Conservation (phyloP, 306 rosid species). For the Prunus persica region Prunus_persica_NCBIv2 NC_034013.1:13997501-13998000, state of each 20-base stretch:
- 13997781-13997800: slow-evolving; percentile 58
- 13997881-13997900: slow-evolving; percentile 15
- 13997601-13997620: slow-evolving; percentile 69
- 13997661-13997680: slow-evolving; percentile 72
- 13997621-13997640: slow-evolving; percentile 83
- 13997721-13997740: slow-evolving; percentile 51
- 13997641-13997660: slow-evolving; percentile 59
- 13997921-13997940: slow-evolving; percentile 15
- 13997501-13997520: neutral
- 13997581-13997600: slow-evolving; percentile 40
- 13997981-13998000: neutral
- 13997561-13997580: slow-evolving; percentile 5
- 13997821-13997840: slow-evolving; percentile 23
- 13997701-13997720: slow-evolving; percentile 52
- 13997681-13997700: slow-evolving; percentile 53
- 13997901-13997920: slow-evolving; percentile 1
- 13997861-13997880: slow-evolving; percentile 25
- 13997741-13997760: slow-evolving; percentile 63
- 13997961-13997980: slow-evolving; percentile 1
- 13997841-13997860: slow-evolving; percentile 19
- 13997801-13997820: slow-evolving; percentile 35
- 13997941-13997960: slow-evolving; percentile 10
- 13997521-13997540: neutral
- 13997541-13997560: neutral
- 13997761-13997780: slow-evolving; percentile 60